phyloP scores from a whole-genome alignment of 2,329 filamentous ascomycete species.

The Scedosporium dehoogii region DNA sequence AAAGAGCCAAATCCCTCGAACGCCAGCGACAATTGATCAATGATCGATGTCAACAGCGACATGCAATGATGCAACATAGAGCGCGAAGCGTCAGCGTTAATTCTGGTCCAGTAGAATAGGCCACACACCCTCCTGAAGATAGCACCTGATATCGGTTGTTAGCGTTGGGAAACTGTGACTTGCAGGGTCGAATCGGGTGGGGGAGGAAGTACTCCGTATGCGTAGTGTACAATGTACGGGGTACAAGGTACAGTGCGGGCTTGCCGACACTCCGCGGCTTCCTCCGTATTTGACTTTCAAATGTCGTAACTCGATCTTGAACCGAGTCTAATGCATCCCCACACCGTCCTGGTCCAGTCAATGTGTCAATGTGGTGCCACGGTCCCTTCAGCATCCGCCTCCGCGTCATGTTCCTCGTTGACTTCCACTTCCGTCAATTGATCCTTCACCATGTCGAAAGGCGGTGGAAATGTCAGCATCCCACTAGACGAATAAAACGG shows the following conservation, averaged over 20 bases:
- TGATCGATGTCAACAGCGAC: neutral
- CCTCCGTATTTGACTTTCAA: too few species aligned
- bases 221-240: too few species aligned
- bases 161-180: neutral
- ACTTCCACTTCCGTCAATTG: too few species aligned
- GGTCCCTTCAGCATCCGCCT: too few species aligned
- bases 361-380: neutral
- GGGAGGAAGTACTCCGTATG: too few species aligned
- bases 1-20: too few species aligned
- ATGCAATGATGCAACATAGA: neutral
- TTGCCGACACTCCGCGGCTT: too few species aligned
- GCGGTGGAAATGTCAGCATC: neutral
- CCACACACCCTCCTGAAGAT: slow-evolving; percentile 1
- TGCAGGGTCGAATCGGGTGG: too few species aligned
- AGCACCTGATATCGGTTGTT: slow-evolving; percentile 2
- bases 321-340: neutral
- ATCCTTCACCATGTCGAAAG: neutral
- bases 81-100: neutral
- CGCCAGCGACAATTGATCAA: neutral
- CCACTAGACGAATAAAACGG: neutral
- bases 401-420: too few species aligned
- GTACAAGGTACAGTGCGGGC: too few species aligned
- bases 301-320: neutral
- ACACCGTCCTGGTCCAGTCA: neutral
- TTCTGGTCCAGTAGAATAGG: neutral